Evolutionary conservation across 1,284 basidiomycete species (phyloP).

Genomic region (Schizophyllum commune): DNA sequence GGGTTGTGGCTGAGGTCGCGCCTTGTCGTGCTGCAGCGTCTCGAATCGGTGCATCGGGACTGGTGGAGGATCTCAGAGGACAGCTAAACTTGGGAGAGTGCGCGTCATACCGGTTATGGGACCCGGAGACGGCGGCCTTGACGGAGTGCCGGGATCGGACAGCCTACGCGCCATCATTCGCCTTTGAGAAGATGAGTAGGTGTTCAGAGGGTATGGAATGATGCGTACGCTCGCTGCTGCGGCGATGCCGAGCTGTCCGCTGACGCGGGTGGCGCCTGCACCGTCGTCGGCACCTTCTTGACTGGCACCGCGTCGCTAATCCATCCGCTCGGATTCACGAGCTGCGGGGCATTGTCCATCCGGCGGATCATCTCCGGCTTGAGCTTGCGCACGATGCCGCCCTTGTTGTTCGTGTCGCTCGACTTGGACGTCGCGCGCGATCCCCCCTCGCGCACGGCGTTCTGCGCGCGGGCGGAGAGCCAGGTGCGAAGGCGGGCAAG

Average conservation of each 20-base stretch:
- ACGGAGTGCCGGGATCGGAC: constrained; percentile 31
- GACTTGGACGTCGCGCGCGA: constrained; percentile 1
- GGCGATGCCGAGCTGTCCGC: neutral
- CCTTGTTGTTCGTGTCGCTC: constrained; percentile 14
- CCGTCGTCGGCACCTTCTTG: neutral
- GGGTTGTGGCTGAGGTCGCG: constrained; percentile 1
- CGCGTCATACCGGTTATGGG: constrained; percentile 21
- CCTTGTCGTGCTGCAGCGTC: constrained; percentile 16
- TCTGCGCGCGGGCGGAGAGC: constrained; percentile 3
- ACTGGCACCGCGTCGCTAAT: constrained; percentile 31
- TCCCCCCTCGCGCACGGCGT: constrained; percentile 5
- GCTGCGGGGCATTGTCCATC: constrained; percentile 70
- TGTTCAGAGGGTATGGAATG: neutral
- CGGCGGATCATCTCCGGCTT: constrained; percentile 81
- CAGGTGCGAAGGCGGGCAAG: constrained; percentile 9
- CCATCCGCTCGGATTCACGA: constrained; percentile 80
- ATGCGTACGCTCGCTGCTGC: neutral
- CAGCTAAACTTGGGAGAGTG: neutral
- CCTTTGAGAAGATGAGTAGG: neutral
- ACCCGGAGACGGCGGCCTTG: constrained; percentile 20
- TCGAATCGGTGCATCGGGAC: constrained; percentile 26
- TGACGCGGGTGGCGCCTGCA: neutral
- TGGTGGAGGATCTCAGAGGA: constrained; percentile 8
- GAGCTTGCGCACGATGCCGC: constrained; percentile 30
- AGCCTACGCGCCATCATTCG: constrained; percentile 16